phyloP scores from a whole-genome alignment of 2,329 filamentous ascomycete species.

The Alternaria solani region DNA sequence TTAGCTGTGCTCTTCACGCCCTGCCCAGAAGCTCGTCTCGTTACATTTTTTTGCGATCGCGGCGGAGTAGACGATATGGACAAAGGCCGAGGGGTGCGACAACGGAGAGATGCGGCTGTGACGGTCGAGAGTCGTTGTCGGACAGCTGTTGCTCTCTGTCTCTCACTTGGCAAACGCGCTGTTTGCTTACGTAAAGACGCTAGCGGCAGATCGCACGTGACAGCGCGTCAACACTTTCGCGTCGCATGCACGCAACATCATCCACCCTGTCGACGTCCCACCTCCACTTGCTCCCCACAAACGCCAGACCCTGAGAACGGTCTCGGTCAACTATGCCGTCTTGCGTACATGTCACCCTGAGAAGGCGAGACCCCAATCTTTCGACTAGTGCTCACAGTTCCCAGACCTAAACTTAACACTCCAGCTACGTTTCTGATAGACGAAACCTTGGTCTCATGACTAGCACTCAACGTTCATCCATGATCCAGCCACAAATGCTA shows the following conservation, averaged over 20 bases:
- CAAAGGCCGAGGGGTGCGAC: neutral
- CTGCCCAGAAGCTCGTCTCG: neutral
- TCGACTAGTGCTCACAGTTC: neutral
- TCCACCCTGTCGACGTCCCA: neutral
- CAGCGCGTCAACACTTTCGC: slow-evolving; percentile 4
- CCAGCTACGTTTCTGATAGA: neutral
- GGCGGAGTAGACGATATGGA: neutral
- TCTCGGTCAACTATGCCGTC: neutral
- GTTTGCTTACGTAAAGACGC: slow-evolving; percentile 10
- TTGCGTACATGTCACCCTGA: neutral
- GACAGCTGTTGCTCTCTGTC: slow-evolving; percentile 9
- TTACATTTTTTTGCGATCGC: slow-evolving; percentile 14
- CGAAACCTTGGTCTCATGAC: neutral
- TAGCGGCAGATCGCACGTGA: slow-evolving; percentile 12
- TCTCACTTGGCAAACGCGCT: slow-evolving; percentile 21
- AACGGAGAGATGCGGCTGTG: neutral
- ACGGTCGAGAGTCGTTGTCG: slow-evolving; percentile 4
- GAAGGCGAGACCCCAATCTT: neutral
- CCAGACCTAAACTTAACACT: neutral
- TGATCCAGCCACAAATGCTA: neutral
- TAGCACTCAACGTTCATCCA: neutral
- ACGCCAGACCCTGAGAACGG: too few species aligned
- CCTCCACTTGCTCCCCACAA: neutral
- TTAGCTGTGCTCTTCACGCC: neutral
- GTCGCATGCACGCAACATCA: neutral